phyloP scores from a whole-genome alignment of 148 eudicot species.

The Agrostemma githago region DNA sequence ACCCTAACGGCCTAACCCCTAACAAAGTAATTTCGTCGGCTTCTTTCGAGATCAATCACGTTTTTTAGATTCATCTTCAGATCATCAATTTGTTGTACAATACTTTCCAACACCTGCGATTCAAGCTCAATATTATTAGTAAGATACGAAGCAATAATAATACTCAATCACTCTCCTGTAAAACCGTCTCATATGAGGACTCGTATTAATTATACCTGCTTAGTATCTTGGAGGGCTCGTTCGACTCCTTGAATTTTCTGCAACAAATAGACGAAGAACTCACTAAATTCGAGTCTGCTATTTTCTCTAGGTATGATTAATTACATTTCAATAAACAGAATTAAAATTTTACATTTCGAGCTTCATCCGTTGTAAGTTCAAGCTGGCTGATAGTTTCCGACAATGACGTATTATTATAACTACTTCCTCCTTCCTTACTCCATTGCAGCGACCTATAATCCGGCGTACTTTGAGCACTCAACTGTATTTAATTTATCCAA shows the following conservation, averaged over 20 bases:
- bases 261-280: not conserved
- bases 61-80: slow-evolving; percentile 25
- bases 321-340: not conserved
- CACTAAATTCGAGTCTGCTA: not conserved
- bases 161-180: not conserved
- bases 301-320: not conserved
- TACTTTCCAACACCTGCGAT: slow-evolving; percentile 33
- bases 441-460: not conserved
- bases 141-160: not conserved
- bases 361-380: slow-evolving; percentile 35
- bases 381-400: slow-evolving; percentile 31
- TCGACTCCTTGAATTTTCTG: slow-evolving; percentile 47
- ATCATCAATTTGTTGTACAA: slow-evolving; percentile 32
- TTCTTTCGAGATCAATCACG: not conserved
- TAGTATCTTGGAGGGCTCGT: slow-evolving; percentile 36
- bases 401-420: not conserved
- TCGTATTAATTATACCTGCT: slow-evolving; percentile 20
- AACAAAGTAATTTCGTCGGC: not conserved
- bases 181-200: not conserved
- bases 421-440: not conserved
- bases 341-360: slow-evolving; percentile 24
- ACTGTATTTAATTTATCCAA: not conserved
- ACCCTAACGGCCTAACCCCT: not conserved
- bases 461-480: slow-evolving; percentile 32
- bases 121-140: not conserved